These are phyloP conservation scores for Solanum clarkiae DNA, from an alignment of 257 asterid species.

Conservation along the genomic window DNA sequence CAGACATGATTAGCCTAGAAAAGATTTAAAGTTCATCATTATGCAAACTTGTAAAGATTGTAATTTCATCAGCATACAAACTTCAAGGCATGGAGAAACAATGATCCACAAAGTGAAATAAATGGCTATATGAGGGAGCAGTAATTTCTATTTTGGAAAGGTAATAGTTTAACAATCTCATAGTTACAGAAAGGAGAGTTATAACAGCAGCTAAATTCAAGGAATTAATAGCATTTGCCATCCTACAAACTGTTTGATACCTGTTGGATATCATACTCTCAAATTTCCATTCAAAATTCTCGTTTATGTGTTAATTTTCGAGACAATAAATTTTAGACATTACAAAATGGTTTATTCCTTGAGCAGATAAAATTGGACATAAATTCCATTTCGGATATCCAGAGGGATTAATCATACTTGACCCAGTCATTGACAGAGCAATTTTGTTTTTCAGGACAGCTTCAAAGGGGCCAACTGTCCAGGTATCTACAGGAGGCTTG, in stretches of 20 bases:
- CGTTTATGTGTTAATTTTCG: neutral
- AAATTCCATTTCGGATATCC: neutral
- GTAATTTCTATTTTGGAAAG: neutral
- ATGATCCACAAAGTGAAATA: neutral
- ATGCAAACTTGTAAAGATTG: neutral
- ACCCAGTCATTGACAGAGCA: neutral
- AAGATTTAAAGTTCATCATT: neutral
- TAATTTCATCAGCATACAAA: neutral
- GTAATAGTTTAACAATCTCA: neutral
- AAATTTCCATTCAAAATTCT: neutral
- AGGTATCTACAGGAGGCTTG: neutral
- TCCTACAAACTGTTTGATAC: neutral
- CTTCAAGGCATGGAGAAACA: neutral
- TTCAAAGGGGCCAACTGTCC: neutral
- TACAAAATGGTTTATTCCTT: neutral
- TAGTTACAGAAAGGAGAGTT: neutral
- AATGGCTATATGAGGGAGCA: neutral
- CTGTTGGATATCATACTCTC: neutral
- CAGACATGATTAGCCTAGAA: neutral
- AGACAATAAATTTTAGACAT: neutral
- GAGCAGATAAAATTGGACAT: neutral
- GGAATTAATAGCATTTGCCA: neutral
- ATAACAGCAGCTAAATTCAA: neutral
- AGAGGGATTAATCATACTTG: neutral
- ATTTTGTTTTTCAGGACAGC: neutral